phyloP scores from a whole-genome alignment of 2,329 filamentous ascomycete species.

The Botrytis tulipae region DNA sequence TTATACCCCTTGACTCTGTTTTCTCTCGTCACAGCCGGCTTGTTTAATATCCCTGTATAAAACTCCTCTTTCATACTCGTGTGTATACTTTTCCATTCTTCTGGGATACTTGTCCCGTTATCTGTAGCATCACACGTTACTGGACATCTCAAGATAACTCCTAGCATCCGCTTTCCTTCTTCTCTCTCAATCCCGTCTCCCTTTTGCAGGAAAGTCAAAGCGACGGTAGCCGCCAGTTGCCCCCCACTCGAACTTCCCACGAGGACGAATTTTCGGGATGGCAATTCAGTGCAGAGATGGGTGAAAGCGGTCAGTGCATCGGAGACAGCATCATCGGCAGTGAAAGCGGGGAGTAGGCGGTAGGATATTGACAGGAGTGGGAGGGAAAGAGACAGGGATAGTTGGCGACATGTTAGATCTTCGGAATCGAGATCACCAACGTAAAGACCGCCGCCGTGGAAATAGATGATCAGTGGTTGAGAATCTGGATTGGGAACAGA shows the following conservation, averaged over 20 bases:
- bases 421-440: constrained; percentile 51
- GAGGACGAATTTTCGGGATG: constrained; percentile 33
- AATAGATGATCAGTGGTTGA: constrained; percentile 43
- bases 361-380: constrained; percentile 49
- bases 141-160: constrained; percentile 48
- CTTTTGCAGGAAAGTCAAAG: constrained; percentile 36
- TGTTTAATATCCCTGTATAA: constrained; percentile 38
- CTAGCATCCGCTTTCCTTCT: constrained; percentile 35
- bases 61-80: constrained; percentile 43
- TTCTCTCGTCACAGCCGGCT: constrained; percentile 39
- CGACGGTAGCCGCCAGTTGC: constrained; percentile 47
- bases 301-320: constrained; percentile 45
- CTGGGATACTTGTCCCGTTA: constrained; percentile 42
- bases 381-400: constrained; percentile 32
- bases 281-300: constrained; percentile 25
- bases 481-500: not conserved
- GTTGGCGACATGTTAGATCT: constrained; percentile 47
- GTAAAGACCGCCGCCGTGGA: constrained; percentile 49
- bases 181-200: not conserved
- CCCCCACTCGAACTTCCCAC: constrained; percentile 51
- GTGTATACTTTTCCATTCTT: constrained; percentile 41
- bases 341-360: constrained; percentile 44
- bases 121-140: constrained; percentile 48
- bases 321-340: constrained; percentile 43
- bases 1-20: constrained; percentile 40